phyloP scores from a whole-genome alignment of 2,329 filamentous ascomycete species.

The Periconia macrospinosa region DNA sequence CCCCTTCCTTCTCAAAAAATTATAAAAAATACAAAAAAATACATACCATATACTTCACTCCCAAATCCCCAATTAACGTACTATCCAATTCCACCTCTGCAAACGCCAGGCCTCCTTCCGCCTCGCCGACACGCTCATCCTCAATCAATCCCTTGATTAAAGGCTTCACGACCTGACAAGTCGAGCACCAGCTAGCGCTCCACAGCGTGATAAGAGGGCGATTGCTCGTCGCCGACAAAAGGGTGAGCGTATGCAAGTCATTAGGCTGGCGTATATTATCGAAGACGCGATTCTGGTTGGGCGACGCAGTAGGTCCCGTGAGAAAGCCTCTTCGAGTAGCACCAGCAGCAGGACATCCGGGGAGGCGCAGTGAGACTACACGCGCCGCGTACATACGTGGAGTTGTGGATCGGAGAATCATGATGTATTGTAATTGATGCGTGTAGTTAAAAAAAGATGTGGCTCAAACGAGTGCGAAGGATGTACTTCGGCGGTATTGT shows the following conservation, averaged over 20 bases:
- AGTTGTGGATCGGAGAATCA: neutral
- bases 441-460: neutral
- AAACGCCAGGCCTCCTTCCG: slow-evolving; percentile 49
- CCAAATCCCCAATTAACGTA: slow-evolving; percentile 46
- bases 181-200: slow-evolving; percentile 52
- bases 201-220: slow-evolving; percentile 53
- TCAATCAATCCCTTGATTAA: slow-evolving; percentile 48
- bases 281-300: slow-evolving; percentile 35
- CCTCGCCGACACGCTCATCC: slow-evolving; percentile 48
- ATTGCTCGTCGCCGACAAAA: slow-evolving; percentile 50
- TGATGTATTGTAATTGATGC: neutral
- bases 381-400: too few relatives aligned
- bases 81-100: slow-evolving; percentile 54
- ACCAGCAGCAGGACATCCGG: too few relatives aligned
- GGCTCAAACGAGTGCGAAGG: too few relatives aligned
- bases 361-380: too few relatives aligned
- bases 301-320: slow-evolving; percentile 4
- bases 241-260: slow-evolving; percentile 51
- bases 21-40: neutral
- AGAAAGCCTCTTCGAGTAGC: neutral
- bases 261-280: slow-evolving; percentile 49
- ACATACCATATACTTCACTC: slow-evolving; percentile 44
- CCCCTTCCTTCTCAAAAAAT: neutral
- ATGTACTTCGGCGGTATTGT: too few relatives aligned
- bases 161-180: slow-evolving; percentile 48